Evolutionary conservation across 176 grass and related monocot genomes (phyloP).

Genomic region (maize (Zea mays)): DNA sequence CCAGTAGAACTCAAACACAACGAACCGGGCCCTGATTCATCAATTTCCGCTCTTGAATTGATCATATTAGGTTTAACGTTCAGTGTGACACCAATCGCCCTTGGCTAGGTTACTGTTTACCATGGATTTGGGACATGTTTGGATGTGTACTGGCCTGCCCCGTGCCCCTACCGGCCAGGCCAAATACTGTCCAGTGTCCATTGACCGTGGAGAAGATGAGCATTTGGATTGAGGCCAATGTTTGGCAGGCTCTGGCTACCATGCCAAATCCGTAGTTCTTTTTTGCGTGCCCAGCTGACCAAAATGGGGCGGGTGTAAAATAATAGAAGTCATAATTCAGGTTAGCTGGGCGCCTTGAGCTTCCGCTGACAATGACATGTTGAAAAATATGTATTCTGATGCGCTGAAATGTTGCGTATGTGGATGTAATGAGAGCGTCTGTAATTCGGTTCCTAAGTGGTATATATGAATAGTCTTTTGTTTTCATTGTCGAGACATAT

Average conservation of each 20-base stretch:
- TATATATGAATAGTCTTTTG: background rate
- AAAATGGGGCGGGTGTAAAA: no score
- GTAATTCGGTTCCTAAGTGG: background rate
- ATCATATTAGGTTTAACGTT: background rate
- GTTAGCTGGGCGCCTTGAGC: background rate
- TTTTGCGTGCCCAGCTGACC: no score
- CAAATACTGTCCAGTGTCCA: no score
- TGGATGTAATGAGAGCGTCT: background rate
- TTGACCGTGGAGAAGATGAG: no score
- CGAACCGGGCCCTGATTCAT: background rate
- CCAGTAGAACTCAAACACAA: background rate
- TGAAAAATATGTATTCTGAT: background rate
- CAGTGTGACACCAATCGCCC: background rate
- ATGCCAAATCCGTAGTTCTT: no score
- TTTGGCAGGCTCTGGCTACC: no score
- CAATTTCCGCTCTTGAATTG: background rate
- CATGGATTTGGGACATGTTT: background rate
- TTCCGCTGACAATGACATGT: background rate
- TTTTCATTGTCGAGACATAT: background rate
- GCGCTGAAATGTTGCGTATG: background rate
- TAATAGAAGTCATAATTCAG: background rate
- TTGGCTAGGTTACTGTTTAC: conserved; percentile 7
- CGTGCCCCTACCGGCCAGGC: no score
- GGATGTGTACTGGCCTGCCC: no score
- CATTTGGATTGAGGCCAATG: no score